Evolutionary conservation across 1,284 basidiomycete genomes (phyloP), one percentile per base, ranked within the genome.

Genomic region (Cutaneotrichosporon sp.): DNA sequence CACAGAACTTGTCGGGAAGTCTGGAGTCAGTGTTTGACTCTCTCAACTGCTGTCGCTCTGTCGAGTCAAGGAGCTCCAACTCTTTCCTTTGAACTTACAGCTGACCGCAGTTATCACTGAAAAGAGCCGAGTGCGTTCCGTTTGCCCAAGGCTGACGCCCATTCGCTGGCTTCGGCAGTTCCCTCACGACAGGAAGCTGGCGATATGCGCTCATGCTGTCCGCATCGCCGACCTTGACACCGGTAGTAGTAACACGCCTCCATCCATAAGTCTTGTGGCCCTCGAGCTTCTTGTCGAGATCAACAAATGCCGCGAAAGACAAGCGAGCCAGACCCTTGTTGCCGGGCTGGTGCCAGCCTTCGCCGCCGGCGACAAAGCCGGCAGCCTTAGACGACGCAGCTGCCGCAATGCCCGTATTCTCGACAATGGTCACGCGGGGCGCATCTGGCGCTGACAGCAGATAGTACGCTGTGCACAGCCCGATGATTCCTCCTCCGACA

Each of bases 361-460:
- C 35, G 9, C 41, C 40, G 22, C 51, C 78, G 0, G 89, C 88
- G 15, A 94, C 80, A 4, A 96, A 83, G 1, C 90, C 91, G 1
- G 88, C 90, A 0, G 88, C 87, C 69, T 93, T 93, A 13, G 90
- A 89, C 1, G 85, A 88, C 1, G 90, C 87, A 0, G 70, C 60
- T 3, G 45, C 51, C 3, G 57, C 62, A 12, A 64, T 55, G n/a
- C 47, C 39, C 3, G 51, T 52, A 35, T 58, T 58, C 71, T 94
- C 91, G 54, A 94, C 69, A 8, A 94, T 69, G 0, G 73, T 76
- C 22, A 77, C 59, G 13, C 43, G 41, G 17, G 45, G 46, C 15
- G 50, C 49, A 8, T 41, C 18, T 9, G 47, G 46, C 37, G 52
- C 43, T 17, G 37, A 45, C 20, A 56, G 49, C 26, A 62, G 54